A percentile compares a stretch with the other conserved stretches of the same genome.
phyloP scores from a whole-genome alignment of 306 rosid species.

The Cucumis sativus region Cucumber_9930_V3 NC_026657.2:33489001-33489500 shows the following conservation, averaged over 20 bases:
- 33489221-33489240: not conserved
- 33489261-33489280: not conserved
- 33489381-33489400: not conserved
- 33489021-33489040: constrained; percentile 87
- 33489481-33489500: constrained; percentile 97
- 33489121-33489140: not conserved
- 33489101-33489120: not conserved
- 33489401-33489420: no score
- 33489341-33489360: not conserved
- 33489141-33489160: not conserved
- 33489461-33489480: constrained; percentile 93
- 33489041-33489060: constrained; percentile 78
- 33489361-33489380: not conserved
- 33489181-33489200: not conserved
- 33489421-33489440: constrained; percentile 4
- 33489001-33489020: constrained; percentile 82
- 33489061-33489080: not conserved
- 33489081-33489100: not conserved
- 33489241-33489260: not conserved
- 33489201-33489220: not conserved
- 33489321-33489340: not conserved
- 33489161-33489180: not conserved
- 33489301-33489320: not conserved
- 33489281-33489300: not conserved
- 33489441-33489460: constrained; percentile 75